Conservation (phyloP, 1,139 yeast species). For the Magnusiomyces fungicola region DNA sequence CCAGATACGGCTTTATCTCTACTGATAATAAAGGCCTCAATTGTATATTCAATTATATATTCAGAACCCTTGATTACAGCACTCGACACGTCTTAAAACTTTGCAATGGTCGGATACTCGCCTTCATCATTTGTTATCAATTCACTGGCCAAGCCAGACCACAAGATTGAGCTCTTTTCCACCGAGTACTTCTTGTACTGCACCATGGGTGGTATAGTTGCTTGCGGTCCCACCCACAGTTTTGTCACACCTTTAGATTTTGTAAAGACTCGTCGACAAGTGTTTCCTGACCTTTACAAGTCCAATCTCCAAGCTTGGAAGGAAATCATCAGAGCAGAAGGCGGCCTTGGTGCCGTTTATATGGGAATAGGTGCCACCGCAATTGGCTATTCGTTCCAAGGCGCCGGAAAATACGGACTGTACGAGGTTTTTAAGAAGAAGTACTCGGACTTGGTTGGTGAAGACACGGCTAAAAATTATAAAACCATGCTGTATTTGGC, state of each 20-base stretch:
- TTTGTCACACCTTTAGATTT: slow-evolving; percentile 72
- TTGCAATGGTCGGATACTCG: no score
- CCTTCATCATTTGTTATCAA: not conserved
- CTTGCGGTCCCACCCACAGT: slow-evolving; percentile 82
- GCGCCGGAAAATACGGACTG: slow-evolving; percentile 82
- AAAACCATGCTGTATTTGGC: slow-evolving; percentile 60
- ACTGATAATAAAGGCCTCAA: no score
- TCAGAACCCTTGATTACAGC: no score
- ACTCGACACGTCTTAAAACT: no score
- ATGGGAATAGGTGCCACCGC: slow-evolving; percentile 78
- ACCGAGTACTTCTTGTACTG: slow-evolving; percentile 61
- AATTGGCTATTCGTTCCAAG: slow-evolving; percentile 75
- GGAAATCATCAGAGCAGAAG: slow-evolving; percentile 54
- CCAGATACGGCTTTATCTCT: no score
- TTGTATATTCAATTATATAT: no score
- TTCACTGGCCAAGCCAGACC: not conserved
- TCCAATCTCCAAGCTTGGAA: slow-evolving; percentile 63
- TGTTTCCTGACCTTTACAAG: slow-evolving; percentile 51
- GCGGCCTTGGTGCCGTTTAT: slow-evolving; percentile 49
- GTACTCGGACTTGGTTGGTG: slow-evolving; percentile 54
- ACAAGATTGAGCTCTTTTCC: slow-evolving; percentile 42
- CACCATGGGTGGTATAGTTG: slow-evolving; percentile 66
- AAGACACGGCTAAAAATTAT: slow-evolving; percentile 46
- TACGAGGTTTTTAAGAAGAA: slow-evolving; percentile 69
- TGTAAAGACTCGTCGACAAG: slow-evolving; percentile 75